Evolutionary conservation across 2,329 filamentous ascomycete genomes (phyloP), one percentile per base, ranked within the genome.

Genomic region (Gremmenia infestans): DNA sequence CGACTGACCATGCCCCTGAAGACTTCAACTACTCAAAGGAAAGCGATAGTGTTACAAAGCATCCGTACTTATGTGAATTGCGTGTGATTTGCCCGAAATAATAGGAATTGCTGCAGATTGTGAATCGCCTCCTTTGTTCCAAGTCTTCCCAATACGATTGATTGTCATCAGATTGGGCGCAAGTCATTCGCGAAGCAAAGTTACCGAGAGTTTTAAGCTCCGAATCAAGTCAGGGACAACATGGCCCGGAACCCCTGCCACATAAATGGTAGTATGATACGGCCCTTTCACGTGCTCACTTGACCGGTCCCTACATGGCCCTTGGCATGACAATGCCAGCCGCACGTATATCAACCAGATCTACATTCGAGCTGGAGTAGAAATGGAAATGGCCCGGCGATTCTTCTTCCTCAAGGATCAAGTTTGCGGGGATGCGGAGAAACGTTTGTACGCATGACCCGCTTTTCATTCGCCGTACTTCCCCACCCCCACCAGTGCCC

Each of bases 281-380:
- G 28, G 28, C 28, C 28, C 11, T 32, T 32, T 9, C 28, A 32
- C 28, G 36, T 15, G 6, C 39, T 25, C 11, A 28, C n/a, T 15
- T 32, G 35, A 17, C 14, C 52, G 47, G 25, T 15, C 15, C 32
- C 36, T 37, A 45, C 36, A 54, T 54, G 53, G 47, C 53, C 37
- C 32, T 25, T 25, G 12, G 43, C 17, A 48, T 17, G 45, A 36
- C 42, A 6, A 14, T 2, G 15, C 42, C 42, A 45, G 42, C 8
- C 3, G 12, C 15, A 22, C 11, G 42, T 2, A 22, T 23, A 19
- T 19, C 42, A 23, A 45, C 9, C 2, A 23, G 17, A 19, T 12
- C 9, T 17, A 8, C 42, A 17, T 45, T 12, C 11, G 37, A 5
- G 37, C n/a, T 5, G n/a, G 19, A 19, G 4, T 6, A 6, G 6